Conservation (phyloP, 176 grass and related monocot species). For the Oryza nivara region DNA sequence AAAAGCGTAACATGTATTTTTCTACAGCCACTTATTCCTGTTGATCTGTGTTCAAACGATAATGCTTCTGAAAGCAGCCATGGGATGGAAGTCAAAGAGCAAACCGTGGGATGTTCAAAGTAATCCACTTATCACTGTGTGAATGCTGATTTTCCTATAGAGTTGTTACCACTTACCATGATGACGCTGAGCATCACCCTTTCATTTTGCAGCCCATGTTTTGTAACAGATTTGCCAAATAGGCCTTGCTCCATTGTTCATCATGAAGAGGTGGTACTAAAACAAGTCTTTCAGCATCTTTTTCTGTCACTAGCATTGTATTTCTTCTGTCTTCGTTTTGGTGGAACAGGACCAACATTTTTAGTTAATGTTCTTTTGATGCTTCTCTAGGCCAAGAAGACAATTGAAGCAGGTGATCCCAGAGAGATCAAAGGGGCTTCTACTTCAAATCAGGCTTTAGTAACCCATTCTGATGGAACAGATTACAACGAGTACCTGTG, state of each 20-base stretch:
- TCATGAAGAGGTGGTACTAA: conserved; percentile 26
- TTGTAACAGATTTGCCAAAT: conserved; percentile 31
- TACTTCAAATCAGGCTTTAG: conserved; percentile 37
- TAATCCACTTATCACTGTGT: conserved; percentile 23
- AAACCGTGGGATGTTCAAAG: conserved; percentile 38
- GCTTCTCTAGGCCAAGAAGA: conserved; percentile 40
- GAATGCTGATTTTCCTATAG: conserved; percentile 34
- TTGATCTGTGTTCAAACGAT: conserved; percentile 37
- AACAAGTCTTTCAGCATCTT: background rate
- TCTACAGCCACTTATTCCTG: conserved; percentile 18
- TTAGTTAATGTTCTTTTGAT: conserved; percentile 34
- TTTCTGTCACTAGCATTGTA: background rate
- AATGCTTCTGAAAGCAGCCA: conserved; percentile 30
- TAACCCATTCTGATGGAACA: conserved; percentile 37
- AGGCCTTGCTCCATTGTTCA: conserved; percentile 22
- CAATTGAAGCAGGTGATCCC: conserved; percentile 29
- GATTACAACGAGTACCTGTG: conserved; percentile 39
- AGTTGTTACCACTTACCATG: conserved; percentile 25
- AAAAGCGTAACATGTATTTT: conserved; percentile 22
- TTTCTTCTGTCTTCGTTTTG: conserved; percentile 14
- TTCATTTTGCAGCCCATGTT: conserved; percentile 48
- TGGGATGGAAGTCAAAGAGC: conserved; percentile 33
- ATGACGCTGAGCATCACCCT: conserved; percentile 21
- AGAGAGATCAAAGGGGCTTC: conserved; percentile 38
- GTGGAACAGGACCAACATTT: conserved; percentile 33